Conservation (phyloP, 2,329 filamentous ascomycete genomes). For the Stromatinia cepivora region DNA sequence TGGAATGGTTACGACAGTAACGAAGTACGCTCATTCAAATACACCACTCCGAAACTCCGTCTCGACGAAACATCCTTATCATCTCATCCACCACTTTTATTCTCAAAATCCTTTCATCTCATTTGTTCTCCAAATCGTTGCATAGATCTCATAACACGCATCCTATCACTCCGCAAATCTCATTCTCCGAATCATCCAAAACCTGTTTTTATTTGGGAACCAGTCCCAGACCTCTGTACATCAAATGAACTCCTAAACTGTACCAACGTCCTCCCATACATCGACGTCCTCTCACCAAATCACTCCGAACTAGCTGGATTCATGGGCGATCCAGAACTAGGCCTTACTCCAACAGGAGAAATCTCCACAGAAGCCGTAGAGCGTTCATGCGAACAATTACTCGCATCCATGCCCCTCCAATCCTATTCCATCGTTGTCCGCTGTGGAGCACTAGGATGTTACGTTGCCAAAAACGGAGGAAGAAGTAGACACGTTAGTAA, state of each 20-base stretch:
- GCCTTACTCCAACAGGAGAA: constrained; percentile 41
- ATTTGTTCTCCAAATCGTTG: constrained; percentile 80
- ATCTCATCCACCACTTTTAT: constrained; percentile 55
- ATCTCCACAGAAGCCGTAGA: constrained; percentile 56
- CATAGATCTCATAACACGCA: constrained; percentile 71
- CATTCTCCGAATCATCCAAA: constrained; percentile 45
- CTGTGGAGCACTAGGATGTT: constrained; percentile 71
- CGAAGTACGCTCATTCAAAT: constrained; percentile 76
- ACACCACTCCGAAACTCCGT: constrained; percentile 81
- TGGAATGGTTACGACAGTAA: constrained; percentile 86
- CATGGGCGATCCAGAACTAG: constrained; percentile 61
- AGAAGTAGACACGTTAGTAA: constrained; percentile 29
- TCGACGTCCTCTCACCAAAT: constrained; percentile 75
- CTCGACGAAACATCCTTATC: constrained; percentile 73
- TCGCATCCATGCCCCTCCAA: constrained; percentile 63
- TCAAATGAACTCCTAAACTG: constrained; percentile 66
- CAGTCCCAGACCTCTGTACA: constrained; percentile 83
- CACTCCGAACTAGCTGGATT: constrained; percentile 85
- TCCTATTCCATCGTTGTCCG: constrained; percentile 69
- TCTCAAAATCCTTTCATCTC: constrained; percentile 79
- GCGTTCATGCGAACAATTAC: constrained; percentile 60
- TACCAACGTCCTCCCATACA: constrained; percentile 60
- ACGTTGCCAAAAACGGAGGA: constrained; percentile 49
- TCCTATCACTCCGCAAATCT: constrained; percentile 58
- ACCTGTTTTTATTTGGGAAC: constrained; percentile 90